Conservation (phyloP, 2,329 filamentous ascomycete genomes). For the Colletotrichum incanum region DNA sequence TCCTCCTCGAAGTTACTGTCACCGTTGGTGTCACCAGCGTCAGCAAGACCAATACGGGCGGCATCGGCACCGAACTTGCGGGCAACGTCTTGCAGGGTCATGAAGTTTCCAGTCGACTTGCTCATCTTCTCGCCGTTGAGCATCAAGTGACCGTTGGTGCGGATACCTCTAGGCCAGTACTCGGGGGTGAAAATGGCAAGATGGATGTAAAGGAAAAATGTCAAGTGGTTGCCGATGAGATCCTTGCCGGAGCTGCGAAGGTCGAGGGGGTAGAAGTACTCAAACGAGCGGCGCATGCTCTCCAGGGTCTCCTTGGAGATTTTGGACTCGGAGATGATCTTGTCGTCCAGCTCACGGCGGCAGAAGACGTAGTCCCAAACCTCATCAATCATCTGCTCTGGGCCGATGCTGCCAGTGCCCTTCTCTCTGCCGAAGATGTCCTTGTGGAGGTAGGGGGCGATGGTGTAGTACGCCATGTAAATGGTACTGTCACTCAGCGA, state of each 20-base stretch:
- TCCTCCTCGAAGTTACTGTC: slow-evolving; percentile 98
- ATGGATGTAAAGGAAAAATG: slow-evolving; percentile 90
- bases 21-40: slow-evolving; percentile 93
- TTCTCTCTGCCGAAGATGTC: slow-evolving; percentile 87
- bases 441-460: slow-evolving; percentile 78
- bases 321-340: slow-evolving; percentile 74
- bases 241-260: slow-evolving; percentile 93
- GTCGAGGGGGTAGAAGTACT: slow-evolving; percentile 97
- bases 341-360: slow-evolving; percentile 78
- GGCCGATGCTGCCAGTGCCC: slow-evolving; percentile 77
- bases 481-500: slow-evolving; percentile 92
- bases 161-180: slow-evolving; percentile 90
- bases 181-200: slow-evolving; percentile 88
- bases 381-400: slow-evolving; percentile 93
- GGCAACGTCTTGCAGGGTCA: slow-evolving; percentile 88
- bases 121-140: slow-evolving; percentile 99
- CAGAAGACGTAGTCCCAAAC: slow-evolving; percentile 98
- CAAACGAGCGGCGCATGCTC: slow-evolving; percentile 90
- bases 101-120: slow-evolving; percentile 97
- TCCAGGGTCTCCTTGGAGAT: slow-evolving; percentile 83
- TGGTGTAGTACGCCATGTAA: slow-evolving; percentile 88
- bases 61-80: slow-evolving; percentile 97
- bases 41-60: slow-evolving; percentile 89
- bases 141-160: slow-evolving; percentile 93
- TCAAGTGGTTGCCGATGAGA: slow-evolving; percentile 93